phyloP scores from a whole-genome alignment of 192 early-diverging fungal genomes.

The Rhizophagus sp. region DNA sequence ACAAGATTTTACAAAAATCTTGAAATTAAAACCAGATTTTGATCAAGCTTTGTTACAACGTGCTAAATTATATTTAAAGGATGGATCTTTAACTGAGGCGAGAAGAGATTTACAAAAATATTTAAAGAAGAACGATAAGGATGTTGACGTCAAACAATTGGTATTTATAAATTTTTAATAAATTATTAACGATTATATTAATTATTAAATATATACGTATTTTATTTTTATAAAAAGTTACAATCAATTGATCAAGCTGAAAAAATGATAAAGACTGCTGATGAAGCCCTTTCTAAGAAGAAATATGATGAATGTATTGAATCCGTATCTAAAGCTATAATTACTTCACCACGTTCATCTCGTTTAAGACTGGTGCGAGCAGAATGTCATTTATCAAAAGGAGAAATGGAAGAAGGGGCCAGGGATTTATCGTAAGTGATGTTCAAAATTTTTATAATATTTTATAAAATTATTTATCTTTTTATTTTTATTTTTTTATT shows the following conservation, averaged over 20 bases:
- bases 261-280: constrained; percentile 40
- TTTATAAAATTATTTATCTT: too few relatives aligned
- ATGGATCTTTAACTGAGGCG: constrained; percentile 67
- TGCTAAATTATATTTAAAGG: constrained; percentile 64
- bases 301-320: constrained; percentile 59
- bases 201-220: constrained; percentile 4
- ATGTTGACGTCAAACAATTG: constrained; percentile 42
- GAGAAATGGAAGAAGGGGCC: constrained; percentile 84
- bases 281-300: constrained; percentile 40
- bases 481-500: neutral
- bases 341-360: constrained; percentile 54
- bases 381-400: constrained; percentile 68
- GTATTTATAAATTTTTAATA: constrained; percentile 29
- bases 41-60: constrained; percentile 76
- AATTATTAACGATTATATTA: neutral
- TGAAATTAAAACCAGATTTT: constrained; percentile 81
- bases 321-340: constrained; percentile 52
- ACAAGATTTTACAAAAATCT: constrained; percentile 77
- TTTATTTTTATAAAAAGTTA: constrained; percentile 32
- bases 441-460: neutral
- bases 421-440: constrained; percentile 66
- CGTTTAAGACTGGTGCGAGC: constrained; percentile 67
- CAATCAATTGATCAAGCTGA: constrained; percentile 47
- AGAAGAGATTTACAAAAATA: constrained; percentile 60
- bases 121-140: constrained; percentile 34